Base-by-base conservation (phyloP, 306 rosid genomes). In the Castanea mollissima region DNA sequence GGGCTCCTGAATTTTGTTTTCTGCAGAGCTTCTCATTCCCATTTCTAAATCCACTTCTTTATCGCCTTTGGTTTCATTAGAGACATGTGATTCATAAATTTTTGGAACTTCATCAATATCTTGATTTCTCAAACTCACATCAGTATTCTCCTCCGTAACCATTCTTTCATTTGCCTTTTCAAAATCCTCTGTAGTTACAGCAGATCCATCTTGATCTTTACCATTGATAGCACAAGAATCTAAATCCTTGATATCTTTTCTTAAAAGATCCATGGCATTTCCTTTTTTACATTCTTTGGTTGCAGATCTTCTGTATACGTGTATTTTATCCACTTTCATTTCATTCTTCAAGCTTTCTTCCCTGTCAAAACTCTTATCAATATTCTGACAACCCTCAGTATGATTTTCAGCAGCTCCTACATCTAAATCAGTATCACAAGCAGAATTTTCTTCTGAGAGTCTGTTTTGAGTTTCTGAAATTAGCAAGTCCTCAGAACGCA, bases 281-380 rank as follows among this genome's bases (percentile, higher is more conserved):
- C 88, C 91, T 73, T 87, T 91, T 68, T 90, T 89, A 60, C 89
- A 76, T 73, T 93, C 98, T 85, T 89, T 93, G 55, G 85, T 69
- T 70, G 76, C 46, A 77, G 94, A 90, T 90, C 98, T 87, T 85
- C 82, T 89, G 83, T 93, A 91, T 16, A 91, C 98, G 74, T 93
- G 76, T 69, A 93, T 74, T 76, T 74, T 82, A 78, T 91, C 98
- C 74, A 79, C 88, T 83, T 75, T 76, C 41, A 71, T 20, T 77
- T 89, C 86, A 80, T 49, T 83, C 80, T 87, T 89, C 86, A 71
- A 77, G 77, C 68, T 77, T 78, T 77, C 89, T 81, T 85, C 93
- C 84, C 83, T 82, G 74, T 86, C 91, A 81, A 75, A 76, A 81
- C 63, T 84, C 56, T 81, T 81, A 76, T 63, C 75, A 35, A 63